phyloP scores from a whole-genome alignment of 805 yeast species.

The Lipomyces spencermartinsiae region DNA sequence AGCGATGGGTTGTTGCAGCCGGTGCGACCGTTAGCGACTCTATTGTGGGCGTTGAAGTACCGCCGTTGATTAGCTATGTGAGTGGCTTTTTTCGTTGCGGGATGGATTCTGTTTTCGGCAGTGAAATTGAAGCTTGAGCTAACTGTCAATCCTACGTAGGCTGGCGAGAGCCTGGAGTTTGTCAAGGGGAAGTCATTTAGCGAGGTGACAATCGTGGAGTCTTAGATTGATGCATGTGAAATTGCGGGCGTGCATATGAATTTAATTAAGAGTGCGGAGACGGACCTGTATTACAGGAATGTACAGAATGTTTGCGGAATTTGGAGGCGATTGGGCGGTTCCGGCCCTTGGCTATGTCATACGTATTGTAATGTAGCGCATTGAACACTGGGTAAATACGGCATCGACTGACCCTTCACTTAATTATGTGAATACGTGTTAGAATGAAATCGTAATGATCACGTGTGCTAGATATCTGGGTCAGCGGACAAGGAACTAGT shows the following conservation, averaged over 20 bases:
- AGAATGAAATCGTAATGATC: not conserved
- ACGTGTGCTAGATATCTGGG: not conserved
- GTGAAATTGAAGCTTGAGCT: conserved; percentile 46
- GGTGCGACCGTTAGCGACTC: conserved; percentile 59
- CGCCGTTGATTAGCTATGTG: conserved; percentile 74
- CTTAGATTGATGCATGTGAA: not conserved
- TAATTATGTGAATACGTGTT: not conserved
- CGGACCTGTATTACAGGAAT: not conserved
- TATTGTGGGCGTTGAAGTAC: conserved; percentile 70
- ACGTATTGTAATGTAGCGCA: too few species aligned
- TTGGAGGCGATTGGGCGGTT: too few species aligned
- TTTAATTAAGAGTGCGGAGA: not conserved
- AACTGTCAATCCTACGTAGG: conserved; percentile 40
- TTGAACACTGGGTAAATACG: too few species aligned
- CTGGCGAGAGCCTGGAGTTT: conserved; percentile 69
- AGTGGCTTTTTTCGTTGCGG: conserved; percentile 52
- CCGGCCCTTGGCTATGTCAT: too few species aligned
- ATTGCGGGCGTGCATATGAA: not conserved
- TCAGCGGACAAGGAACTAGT: not conserved
- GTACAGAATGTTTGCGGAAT: too few species aligned
- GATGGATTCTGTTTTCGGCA: conserved; percentile 45
- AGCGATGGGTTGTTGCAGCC: conserved; percentile 70
- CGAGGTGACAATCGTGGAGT: conserved; percentile 15
- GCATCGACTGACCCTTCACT: too few species aligned
- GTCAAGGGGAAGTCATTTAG: conserved; percentile 56